Percentiles rank a stretch among this genome's conserved stretches.
These are phyloP conservation scores for Chloris gayana DNA, from an alignment of 176 grass and related monocot species.

Conservation along the genomic window DNA sequence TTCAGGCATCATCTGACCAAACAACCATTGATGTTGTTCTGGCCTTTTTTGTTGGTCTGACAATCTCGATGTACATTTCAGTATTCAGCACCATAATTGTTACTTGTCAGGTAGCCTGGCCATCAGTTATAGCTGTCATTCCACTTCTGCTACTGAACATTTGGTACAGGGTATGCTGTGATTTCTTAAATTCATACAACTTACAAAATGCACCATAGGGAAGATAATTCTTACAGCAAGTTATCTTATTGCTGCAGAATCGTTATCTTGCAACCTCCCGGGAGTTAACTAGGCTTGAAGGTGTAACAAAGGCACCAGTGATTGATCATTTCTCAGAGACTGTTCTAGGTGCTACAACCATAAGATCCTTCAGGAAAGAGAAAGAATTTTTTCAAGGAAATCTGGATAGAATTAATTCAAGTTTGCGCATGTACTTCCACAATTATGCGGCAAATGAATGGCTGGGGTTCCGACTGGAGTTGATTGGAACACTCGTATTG, in stretches of 20 bases:
- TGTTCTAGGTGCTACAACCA: conserved; percentile 79
- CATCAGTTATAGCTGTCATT: conserved; percentile 76
- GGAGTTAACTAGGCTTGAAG: conserved; percentile 91
- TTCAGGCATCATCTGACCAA: conserved; percentile 98
- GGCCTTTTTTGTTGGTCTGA: conserved; percentile 81
- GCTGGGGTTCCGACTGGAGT: conserved; percentile 86
- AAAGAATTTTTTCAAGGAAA: conserved; percentile 70
- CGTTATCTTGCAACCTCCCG: conserved; percentile 84
- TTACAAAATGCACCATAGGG: neutral
- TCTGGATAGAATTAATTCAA: conserved; percentile 83
- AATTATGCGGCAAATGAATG: conserved; percentile 93
- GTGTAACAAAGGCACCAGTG: conserved; percentile 93
- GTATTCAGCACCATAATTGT: conserved; percentile 73
- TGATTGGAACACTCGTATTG: conserved; percentile 82
- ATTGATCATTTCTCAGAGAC: conserved; percentile 98
- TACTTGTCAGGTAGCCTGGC: conserved; percentile 91
- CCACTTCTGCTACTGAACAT: conserved; percentile 82
- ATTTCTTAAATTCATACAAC: neutral
- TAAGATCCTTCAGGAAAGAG: conserved; percentile 86
- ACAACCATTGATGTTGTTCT: conserved; percentile 85
- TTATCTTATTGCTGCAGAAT: conserved; percentile 51
- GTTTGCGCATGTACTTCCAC: conserved; percentile 95
- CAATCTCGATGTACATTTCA: conserved; percentile 85
- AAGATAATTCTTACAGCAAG: neutral
- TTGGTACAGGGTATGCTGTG: conserved; percentile 86